Base-by-base conservation (phyloP, 768 basidiomycete genomes). In the Goffeauzyma gilvescens region DNA sequence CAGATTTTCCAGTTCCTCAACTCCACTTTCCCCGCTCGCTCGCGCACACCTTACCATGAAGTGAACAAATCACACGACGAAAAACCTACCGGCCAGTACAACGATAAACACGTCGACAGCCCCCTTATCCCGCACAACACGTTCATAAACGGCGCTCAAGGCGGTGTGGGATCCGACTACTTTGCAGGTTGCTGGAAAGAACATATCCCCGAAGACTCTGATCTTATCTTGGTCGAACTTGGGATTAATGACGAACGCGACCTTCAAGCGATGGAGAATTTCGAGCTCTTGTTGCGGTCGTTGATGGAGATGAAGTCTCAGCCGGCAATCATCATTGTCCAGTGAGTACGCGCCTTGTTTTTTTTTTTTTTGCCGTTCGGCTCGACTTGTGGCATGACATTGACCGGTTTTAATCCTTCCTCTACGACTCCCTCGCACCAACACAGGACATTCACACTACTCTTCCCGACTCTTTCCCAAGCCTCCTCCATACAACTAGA, bases 131-230 rank as follows among this genome's bases (percentile, higher is more conserved):
- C n/a, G n/a, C n/a, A n/a, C n/a, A n/a, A n/a, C n/a, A n/a, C n/a
- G 13, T 57, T 58, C 15, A 31, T 59, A 13, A 61, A 57, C 39
- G 59, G 59, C 12, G 59, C 59, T 4, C 54, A 55, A 37, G 59
- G 59, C 15, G 57, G 57, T 13, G 50, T 49, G 4, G 55, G 59
- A 41, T 39, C 47, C 15, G 51, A 55, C 15, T 64, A 64, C 42
- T 60, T 62, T 40, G 51, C 55, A 10, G 39, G 55, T 12, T 64
- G 62, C 40, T 62, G 55, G 43, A 47, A 49, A 18, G 60, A 64
- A 41, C 60, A 62, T 45, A 49, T 64, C 9, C 52, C 52, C 0
- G 53, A 57, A 38, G 57, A 61, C 35, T 53, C 54, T n/a, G 62
- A 64, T 48, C 42, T 64, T 30, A 53, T 60, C 24, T 22, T 62